These are phyloP conservation scores for Wolfiporia cocos DNA, from an alignment of 1,284 basidiomycete species.

Conservation along the genomic window DNA sequence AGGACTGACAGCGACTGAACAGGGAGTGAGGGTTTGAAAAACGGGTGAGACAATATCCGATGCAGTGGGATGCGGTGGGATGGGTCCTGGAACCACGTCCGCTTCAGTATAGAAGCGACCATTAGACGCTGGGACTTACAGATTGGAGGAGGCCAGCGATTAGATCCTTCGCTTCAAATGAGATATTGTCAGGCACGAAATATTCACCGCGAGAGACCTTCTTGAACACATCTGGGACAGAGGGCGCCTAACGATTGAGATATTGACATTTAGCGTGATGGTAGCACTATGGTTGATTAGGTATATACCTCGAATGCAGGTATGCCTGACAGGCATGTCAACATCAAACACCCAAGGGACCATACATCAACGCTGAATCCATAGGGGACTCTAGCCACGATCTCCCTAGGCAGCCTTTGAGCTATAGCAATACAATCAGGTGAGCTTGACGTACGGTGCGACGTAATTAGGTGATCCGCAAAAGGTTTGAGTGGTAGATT, in stretches of 20 bases:
- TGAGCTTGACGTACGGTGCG: conserved; percentile 22
- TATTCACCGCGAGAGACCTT: conserved; percentile 15
- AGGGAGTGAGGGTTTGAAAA: conserved; percentile 15
- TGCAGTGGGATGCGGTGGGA: conserved; percentile 17
- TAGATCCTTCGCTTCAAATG: conserved; percentile 16
- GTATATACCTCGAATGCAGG: conserved; percentile 19
- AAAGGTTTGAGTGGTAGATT: conserved; percentile 11
- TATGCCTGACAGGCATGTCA: conserved; percentile 18
- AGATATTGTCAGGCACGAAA: conserved; percentile 5
- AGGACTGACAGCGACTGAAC: conserved; percentile 1
- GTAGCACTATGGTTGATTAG: too few species aligned
- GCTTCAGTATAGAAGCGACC: too few species aligned
- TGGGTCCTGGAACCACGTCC: conserved; percentile 18
- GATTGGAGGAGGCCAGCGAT: conserved; percentile 16
- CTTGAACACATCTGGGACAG: conserved; percentile 10
- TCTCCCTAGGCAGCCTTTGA: conserved; percentile 20
- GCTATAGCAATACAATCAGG: too few species aligned
- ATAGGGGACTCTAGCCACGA: conserved; percentile 15
- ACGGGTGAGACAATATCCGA: conserved; percentile 17
- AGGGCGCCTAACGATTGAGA: conserved; percentile 8
- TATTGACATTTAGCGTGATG: too few species aligned
- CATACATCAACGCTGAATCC: conserved; percentile 22
- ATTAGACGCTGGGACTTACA: too few species aligned
- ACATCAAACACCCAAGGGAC: conserved; percentile 22
- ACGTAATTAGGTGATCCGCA: conserved; percentile 17